phyloP scores from a whole-genome alignment of 768 basidiomycete species.

The Pluteus cervinus region DNA sequence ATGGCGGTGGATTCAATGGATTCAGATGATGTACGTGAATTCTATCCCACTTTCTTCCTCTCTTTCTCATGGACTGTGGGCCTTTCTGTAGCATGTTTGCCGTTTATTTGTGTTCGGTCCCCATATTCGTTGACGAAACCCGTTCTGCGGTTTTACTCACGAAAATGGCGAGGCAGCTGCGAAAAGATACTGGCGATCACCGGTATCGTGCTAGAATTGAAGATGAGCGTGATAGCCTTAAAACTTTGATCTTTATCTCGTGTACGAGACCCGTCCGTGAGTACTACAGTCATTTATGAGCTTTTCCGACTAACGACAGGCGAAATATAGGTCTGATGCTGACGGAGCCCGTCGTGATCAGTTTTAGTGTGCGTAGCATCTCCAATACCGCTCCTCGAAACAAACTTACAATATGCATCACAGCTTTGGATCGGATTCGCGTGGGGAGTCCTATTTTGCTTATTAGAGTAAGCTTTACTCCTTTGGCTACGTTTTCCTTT shows the following conservation, averaged over 20 bases:
- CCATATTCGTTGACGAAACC: slow-evolving; percentile 66
- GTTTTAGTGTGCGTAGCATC: slow-evolving; percentile 56
- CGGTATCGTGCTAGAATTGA: slow-evolving; percentile 61
- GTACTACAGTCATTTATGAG: slow-evolving; percentile 17
- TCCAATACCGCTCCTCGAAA: slow-evolving; percentile 19
- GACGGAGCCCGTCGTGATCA: slow-evolving; percentile 70
- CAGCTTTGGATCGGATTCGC: slow-evolving; percentile 70
- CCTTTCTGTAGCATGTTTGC: slow-evolving; percentile 38
- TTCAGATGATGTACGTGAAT: slow-evolving; percentile 53
- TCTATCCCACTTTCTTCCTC: slow-evolving; percentile 3
- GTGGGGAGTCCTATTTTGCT: slow-evolving; percentile 75
- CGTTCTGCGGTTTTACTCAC: slow-evolving; percentile 65
- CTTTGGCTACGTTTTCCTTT: not conserved
- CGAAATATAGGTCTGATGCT: slow-evolving; percentile 45
- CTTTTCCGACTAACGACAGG: not conserved
- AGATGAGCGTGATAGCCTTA: slow-evolving; percentile 50
- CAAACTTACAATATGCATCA: not conserved
- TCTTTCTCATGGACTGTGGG: not conserved
- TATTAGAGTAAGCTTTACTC: too few relatives aligned
- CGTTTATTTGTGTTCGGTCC: slow-evolving; percentile 40
- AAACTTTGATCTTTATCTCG: slow-evolving; percentile 60
- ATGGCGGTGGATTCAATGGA: slow-evolving; percentile 88
- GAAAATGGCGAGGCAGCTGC: slow-evolving; percentile 51
- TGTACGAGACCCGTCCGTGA: slow-evolving; percentile 66
- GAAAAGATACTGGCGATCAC: slow-evolving; percentile 59